These are phyloP conservation scores for Xylaria sp. DNA, from an alignment of 2,329 filamentous ascomycete genomes.

Conservation along the genomic window DNA sequence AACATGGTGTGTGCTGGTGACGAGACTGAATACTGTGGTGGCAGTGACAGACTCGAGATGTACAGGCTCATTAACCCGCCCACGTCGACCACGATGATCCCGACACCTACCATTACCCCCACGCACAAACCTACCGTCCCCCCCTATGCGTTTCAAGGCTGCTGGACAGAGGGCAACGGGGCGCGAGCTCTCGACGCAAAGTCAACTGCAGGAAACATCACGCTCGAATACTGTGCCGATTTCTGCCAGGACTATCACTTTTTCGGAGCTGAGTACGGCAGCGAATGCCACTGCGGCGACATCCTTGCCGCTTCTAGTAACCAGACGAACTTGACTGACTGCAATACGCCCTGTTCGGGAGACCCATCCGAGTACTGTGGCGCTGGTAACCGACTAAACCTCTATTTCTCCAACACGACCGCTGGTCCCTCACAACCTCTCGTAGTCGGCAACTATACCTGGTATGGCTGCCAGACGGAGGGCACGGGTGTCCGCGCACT, in stretches of 20 bases:
- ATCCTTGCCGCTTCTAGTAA: conserved; percentile 32
- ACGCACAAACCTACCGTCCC: conserved; percentile 49
- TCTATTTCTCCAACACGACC: conserved; percentile 42
- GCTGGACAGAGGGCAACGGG: conserved; percentile 54
- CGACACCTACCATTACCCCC: conserved; percentile 37
- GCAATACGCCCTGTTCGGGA: conserved; percentile 43
- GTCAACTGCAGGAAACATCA: conserved; percentile 45
- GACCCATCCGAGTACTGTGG: conserved; percentile 45
- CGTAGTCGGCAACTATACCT: conserved; percentile 39
- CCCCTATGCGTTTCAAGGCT: conserved; percentile 54
- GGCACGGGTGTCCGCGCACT: conserved; percentile 29
- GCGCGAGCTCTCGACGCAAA: conserved; percentile 52
- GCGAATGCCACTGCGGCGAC: conserved; percentile 55
- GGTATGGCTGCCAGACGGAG: conserved; percentile 40
- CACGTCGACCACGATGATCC: conserved; percentile 31
- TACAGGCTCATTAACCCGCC: conserved; percentile 47
- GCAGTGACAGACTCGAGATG: conserved; percentile 53
- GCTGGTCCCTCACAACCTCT: conserved; percentile 38
- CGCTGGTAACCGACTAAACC: conserved; percentile 40
- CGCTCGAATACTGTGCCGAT: conserved; percentile 53
- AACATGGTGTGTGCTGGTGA: conserved; percentile 54
- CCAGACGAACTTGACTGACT: conserved; percentile 39
- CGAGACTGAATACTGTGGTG: conserved; percentile 54
- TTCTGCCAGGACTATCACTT: conserved; percentile 45
- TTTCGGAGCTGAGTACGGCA: conserved; percentile 37